Conservation (phyloP, 2,329 filamentous ascomycete genomes). For the Aspergillus amoenus region DNA sequence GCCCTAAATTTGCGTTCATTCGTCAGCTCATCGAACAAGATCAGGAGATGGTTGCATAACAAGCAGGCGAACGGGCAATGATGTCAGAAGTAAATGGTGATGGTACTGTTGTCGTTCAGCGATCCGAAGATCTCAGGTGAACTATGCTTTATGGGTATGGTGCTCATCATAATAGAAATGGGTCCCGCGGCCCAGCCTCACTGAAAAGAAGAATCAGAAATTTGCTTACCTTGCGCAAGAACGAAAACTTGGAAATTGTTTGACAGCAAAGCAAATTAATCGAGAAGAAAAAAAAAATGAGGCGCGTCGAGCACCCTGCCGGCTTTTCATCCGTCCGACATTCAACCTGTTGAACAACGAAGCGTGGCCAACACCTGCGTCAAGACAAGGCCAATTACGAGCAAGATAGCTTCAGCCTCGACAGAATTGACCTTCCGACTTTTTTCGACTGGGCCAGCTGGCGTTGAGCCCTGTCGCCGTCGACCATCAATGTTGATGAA, state of each 20-base stretch:
- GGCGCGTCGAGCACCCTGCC: not conserved
- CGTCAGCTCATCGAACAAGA: slow-evolving; percentile 1
- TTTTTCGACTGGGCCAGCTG: not conserved
- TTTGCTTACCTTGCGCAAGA: slow-evolving; percentile 21
- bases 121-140: slow-evolving; percentile 43
- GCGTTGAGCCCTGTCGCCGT: not conserved
- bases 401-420: not conserved
- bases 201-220: slow-evolving; percentile 2
- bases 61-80: slow-evolving; percentile 17
- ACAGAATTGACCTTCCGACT: not conserved
- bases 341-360: not conserved
- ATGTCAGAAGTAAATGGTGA: slow-evolving; percentile 37
- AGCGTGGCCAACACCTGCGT: not conserved
- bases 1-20: slow-evolving; percentile 4
- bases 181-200: slow-evolving; percentile 4
- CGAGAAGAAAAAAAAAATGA: not conserved
- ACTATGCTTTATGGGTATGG: slow-evolving; percentile 42
- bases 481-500: not conserved
- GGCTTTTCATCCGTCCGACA: slow-evolving; percentile 1
- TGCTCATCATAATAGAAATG: slow-evolving; percentile 36
- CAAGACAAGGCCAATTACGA: not conserved
- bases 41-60: slow-evolving; percentile 1
- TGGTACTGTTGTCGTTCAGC: slow-evolving; percentile 43
- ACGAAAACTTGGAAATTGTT: not conserved
- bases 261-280: not conserved